Base-by-base conservation (phyloP, 306 rosid genomes). In the Ammopiptanthus mongolicus region DNA sequence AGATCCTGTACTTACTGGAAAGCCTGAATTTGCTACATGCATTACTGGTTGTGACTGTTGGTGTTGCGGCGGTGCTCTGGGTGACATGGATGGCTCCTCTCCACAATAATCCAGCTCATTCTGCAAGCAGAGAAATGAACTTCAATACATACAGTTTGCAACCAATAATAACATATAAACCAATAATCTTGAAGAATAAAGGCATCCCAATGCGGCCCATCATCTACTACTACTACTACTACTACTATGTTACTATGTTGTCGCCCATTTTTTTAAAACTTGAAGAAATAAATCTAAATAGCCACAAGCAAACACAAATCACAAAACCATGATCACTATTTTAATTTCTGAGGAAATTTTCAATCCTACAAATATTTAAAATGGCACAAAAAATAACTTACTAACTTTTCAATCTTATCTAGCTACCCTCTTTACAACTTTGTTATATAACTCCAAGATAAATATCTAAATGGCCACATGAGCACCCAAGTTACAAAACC, bases 61-160 rank as follows among this genome's bases (percentile, higher is more conserved):
- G 21, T 90, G 86, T 56, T 82, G 96, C 62, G 12, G 67, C 19
- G 85, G 68, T 6, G 85, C 85, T 57, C 92, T 87, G 1, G 97
- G 93, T 8, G 97, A 92, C 92, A 87, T 65, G 15, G 90, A 81
- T 33, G 88, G 93, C 73, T 93, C 98, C 81, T 93, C 98, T 50
- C 89, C 98, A 68, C 85, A 68, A 61, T 71, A 88, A 71, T 93
- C 98, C 69, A 93, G 67, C 83, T 90, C 98, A 80, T 90, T 87
- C 98, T 93, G 84, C 78, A 72, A 39, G 52, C 23, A 77, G 42
- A 55, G 50, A 36, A 69, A 48, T 64, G 53, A 69, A 58, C 52
- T 41, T 65, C 28, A n/a, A 66, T 5, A 1, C 33, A 73, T 21
- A 52, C 25, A 57, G 14, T 58, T 69, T 10, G 52, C 36, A 6